Base-by-base conservation (phyloP, 2,329 filamentous ascomycete genomes). In the Apiospora rasikravindrae region DNA sequence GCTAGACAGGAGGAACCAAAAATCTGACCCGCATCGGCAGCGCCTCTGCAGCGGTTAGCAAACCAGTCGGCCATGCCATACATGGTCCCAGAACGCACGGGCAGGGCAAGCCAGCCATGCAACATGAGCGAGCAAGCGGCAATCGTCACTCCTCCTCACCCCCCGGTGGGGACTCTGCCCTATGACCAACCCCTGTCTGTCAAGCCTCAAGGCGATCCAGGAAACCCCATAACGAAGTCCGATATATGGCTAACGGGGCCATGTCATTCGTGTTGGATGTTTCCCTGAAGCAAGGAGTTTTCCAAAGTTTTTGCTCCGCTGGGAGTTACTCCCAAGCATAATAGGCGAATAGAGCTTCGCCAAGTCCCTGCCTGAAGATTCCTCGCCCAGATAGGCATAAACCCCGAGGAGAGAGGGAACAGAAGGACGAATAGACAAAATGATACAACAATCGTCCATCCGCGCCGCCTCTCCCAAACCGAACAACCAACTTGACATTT, bases 1-100 rank as follows among this genome's bases (percentile, higher is more conserved):
- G 29, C 57, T 19, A 40, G 29, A 33, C 33, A 37, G 24, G 22
- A 24, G 40, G n/a, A n/a, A n/a, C n/a, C 22, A 33, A 40, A 13
- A 40, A 40, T 64, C 57, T 64, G 22, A 64, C 57, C 57, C 57
- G 33, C 57, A 64, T 22, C 57, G 40, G 16, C 4, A 22, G 22
- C 57, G 57, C 57, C 57, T 64, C 57, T 64, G 33, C 57, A 64
- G 57, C 57, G 57, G 57, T 64, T 64, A 64, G 33, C 57, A 64
- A n/a, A 40, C 57, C 57, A 64, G 57, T 64, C 33, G 57, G 40
- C 8, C 45, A 49, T 49, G 8, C 29, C 29, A 11, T 33, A 16
- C 29, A 33, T 40, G 57, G 19, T 64, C 57, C 57, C 57, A 40
- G 57, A 40, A 64, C 22, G 57, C 57, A 64, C 57, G 19, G 57